These are phyloP conservation scores for Chalciporus sp. DNA, from an alignment of 1,284 basidiomycete species.

Conservation along the genomic window DNA sequence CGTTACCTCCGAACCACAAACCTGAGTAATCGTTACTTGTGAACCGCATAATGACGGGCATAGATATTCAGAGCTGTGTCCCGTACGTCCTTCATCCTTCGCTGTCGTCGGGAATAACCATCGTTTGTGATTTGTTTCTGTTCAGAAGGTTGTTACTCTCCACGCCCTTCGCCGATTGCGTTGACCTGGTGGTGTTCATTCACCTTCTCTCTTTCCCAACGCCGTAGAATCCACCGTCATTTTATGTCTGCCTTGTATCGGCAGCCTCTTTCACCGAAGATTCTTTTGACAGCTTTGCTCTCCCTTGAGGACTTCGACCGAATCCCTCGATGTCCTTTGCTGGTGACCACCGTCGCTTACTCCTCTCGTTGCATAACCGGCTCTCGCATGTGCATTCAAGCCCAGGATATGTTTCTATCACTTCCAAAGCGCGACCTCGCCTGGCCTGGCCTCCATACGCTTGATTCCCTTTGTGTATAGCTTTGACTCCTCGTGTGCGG, in stretches of 20 bases:
- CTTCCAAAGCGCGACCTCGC: not conserved
- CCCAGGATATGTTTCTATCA: not conserved
- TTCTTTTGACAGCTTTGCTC: not conserved
- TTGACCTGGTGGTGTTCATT: not conserved
- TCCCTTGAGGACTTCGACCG: not conserved
- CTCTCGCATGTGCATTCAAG: not conserved
- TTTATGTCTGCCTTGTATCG: not conserved
- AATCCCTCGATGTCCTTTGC: not conserved
- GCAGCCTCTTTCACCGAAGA: not conserved
- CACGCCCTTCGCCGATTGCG: not conserved
- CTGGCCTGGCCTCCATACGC: not conserved
- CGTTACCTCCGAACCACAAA: not conserved
- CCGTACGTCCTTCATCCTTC: not conserved
- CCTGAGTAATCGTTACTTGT: not conserved
- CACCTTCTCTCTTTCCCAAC: not conserved
- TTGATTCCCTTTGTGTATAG: slow-evolving; percentile 19
- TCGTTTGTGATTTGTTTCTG: not conserved
- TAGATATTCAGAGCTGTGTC: not conserved
- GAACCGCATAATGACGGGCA: not conserved
- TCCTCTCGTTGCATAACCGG: not conserved
- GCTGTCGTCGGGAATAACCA: not conserved
- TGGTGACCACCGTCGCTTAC: not conserved
- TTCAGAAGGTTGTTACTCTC: not conserved
- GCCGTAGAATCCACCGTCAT: not conserved
- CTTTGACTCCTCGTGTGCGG: slow-evolving; percentile 28